Base-by-base conservation (phyloP, 2,329 filamentous ascomycete genomes). In the Cladosporium sphaerospermum region DNA sequence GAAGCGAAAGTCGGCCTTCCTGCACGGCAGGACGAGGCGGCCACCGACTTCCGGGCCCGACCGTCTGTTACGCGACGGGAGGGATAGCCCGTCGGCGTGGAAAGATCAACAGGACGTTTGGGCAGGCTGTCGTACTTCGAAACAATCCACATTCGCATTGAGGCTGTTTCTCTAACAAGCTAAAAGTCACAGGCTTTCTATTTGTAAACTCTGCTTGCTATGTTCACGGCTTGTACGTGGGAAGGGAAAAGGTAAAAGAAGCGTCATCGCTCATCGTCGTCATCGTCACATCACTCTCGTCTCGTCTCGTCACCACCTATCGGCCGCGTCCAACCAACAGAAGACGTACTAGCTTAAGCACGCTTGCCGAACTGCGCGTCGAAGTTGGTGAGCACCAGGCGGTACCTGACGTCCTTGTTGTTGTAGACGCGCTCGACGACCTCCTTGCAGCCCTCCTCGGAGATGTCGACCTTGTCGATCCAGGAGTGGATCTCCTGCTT, bases 391-490 rank as follows among this genome's bases (percentile, higher is more conserved):
- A 91, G 68, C 0, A 85, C 88, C 62, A 88, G 84, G 39, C 88
- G 77, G 67, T 88, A 92, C 33, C 78, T 78, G 11, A 90, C 84
- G 66, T 88, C 80, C 61, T 86, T 86, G 58, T 81, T 81, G 64
- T 85, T 81, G 54, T 69, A 67, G 47, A 91, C 79, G 58, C 83
- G 77, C 67, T 83, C 77, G 14, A 89, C 79, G 0, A 82, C 86
- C 72, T 89, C 78, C 68, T 83, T 83, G 64, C 85, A 84, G 0
- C 82, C 84, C 59, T 82, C 76, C 64, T 82, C 84, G 57, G 79
- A 83, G 65, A 96, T 87, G 47, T 85, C 81, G 44, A 95, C 81
- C 63, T 84, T 79, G 67, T 84, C 73, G 18, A 84, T 78, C 75
- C 75, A 77, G 56, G 67, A 72, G 70, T 76, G 76, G 62, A 78